Base-by-base conservation (phyloP, 140 eudicot species). In the Flaveria floridana region DNA sequence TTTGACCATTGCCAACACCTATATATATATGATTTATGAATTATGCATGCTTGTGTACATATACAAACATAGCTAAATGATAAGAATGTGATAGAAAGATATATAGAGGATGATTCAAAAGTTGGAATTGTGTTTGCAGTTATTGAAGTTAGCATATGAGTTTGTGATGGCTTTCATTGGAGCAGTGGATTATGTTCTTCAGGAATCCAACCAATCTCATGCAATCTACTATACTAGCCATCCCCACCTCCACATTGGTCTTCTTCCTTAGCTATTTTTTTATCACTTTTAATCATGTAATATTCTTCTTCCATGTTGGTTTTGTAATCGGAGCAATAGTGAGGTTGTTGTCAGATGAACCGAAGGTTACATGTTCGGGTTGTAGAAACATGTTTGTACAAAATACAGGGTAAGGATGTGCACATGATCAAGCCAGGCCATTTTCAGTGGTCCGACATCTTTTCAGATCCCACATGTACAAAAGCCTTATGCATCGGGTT, bases 121-220 rank as follows among this genome's bases (percentile, higher is more conserved):
- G 20, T 23, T 75, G 11, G 79, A 79, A 74, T 52, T 83, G 68
- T 83, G 86, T 26, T 63, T 69, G 44, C 73, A 79, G 4, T 64
- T 83, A 26, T 6, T 83, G 75, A 75, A 65, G 68, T 59, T 83
- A 67, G 84, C 78, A 23, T 74, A 69, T 50, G 81, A 83, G 67
- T 79, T 79, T 46, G 44, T 83, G 57, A 20, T 75, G 37, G 76
- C 64, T 19, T 16, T 79, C 10, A 47, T 83, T 46, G 81, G 30
- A 70, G 86, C 84, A 48, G 53, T 75, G 57, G 62, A 65, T n/a
- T 16, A 47, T 69, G 73, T 83, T 55, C 20, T 83, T 71, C 81
- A 65, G 13, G 71, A 70, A 23, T 1, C 71, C 62, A 25, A 58
- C 26, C 74, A 66, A 58, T 67, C 76, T n/a, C 74, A 25, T 1